Conservation (phyloP, 495 filamentous ascomycete species). For the Penicillium chermesinum region DNA sequence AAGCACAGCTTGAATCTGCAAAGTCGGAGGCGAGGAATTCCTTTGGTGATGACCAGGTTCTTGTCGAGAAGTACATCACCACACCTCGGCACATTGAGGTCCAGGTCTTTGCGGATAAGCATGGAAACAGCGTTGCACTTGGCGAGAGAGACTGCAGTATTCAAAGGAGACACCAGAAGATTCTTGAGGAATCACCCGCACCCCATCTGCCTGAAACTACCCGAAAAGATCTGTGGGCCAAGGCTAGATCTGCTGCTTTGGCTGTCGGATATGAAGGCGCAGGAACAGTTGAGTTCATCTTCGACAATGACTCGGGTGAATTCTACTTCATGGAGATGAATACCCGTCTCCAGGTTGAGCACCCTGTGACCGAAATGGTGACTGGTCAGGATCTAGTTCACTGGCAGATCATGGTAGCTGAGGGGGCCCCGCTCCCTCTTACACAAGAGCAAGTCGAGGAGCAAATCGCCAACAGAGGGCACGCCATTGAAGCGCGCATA, state of each 20-base stretch:
- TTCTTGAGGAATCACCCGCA: conserved; percentile 93
- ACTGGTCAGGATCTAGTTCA: conserved; percentile 91
- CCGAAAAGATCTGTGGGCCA: conserved; percentile 86
- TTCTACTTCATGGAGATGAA: conserved; percentile 99
- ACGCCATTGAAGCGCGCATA: conserved; percentile 91
- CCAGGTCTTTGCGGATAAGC: conserved; percentile 90
- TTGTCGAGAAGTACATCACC: conserved; percentile 95
- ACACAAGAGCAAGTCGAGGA: conserved; percentile 78
- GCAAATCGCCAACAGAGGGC: conserved; percentile 67
- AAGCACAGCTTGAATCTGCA: conserved; percentile 75
- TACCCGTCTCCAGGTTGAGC: conserved; percentile 92
- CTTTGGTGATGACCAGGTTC: conserved; percentile 93
- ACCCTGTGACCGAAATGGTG: conserved; percentile 96
- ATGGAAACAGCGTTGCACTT: conserved; percentile 77
- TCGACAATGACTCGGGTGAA: conserved; percentile 87
- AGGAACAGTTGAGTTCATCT: conserved; percentile 97
- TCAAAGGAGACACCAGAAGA: conserved; percentile 91
- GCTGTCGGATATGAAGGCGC: conserved; percentile 95
- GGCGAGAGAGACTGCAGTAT: conserved; percentile 86
- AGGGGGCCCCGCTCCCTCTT: conserved; percentile 79
- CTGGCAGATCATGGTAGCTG: conserved; percentile 93
- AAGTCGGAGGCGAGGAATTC: conserved; percentile 86
- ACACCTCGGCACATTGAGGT: conserved; percentile 96
- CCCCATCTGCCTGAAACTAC: conserved; percentile 75
- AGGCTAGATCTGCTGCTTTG: conserved; percentile 80